Percentiles rank a stretch among this genome's conserved stretches.
Conservation (phyloP, 2,329 filamentous ascomycete species). For the Ophiostoma australiae region DNA sequence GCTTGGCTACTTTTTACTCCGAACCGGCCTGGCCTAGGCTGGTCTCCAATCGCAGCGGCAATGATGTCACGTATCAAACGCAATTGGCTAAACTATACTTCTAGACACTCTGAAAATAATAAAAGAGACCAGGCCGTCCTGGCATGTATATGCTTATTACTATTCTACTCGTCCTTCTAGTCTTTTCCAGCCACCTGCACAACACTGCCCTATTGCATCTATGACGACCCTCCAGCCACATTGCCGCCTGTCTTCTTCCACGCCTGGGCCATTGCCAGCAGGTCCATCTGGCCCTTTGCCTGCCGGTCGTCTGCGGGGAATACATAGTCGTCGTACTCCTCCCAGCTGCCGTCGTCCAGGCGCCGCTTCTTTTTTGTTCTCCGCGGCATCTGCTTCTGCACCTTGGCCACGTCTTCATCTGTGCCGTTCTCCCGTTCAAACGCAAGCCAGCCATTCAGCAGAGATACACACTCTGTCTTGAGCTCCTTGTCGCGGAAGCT, state of each 20-base stretch:
- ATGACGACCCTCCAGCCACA: slow-evolving; percentile 15
- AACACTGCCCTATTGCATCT: background rate
- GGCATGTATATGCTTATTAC: background rate
- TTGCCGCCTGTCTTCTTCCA: slow-evolving; percentile 65
- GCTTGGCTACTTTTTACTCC: slow-evolving; percentile 14
- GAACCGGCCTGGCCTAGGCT: background rate
- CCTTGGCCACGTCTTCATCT: slow-evolving; percentile 67
- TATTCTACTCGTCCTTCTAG: background rate
- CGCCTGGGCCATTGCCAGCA: slow-evolving; percentile 78
- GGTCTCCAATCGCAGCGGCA: background rate
- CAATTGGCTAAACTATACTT: background rate
- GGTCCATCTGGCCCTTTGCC: slow-evolving; percentile 73
- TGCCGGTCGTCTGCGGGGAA: slow-evolving; percentile 94
- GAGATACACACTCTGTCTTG: slow-evolving; percentile 86
- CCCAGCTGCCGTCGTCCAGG: slow-evolving; percentile 86
- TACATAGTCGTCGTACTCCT: slow-evolving; percentile 96
- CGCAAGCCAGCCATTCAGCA: slow-evolving; percentile 86
- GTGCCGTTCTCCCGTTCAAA: slow-evolving; percentile 86
- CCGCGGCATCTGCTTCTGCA: slow-evolving; percentile 90
- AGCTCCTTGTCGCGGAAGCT: slow-evolving; percentile 84
- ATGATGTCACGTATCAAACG: background rate
- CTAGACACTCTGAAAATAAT: background rate
- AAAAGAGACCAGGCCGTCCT: background rate
- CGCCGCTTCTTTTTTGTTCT: slow-evolving; percentile 87
- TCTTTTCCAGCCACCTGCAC: background rate